phyloP scores from a whole-genome alignment of 2,329 filamentous ascomycete genomes.

The Aspergillus melleus region DNA sequence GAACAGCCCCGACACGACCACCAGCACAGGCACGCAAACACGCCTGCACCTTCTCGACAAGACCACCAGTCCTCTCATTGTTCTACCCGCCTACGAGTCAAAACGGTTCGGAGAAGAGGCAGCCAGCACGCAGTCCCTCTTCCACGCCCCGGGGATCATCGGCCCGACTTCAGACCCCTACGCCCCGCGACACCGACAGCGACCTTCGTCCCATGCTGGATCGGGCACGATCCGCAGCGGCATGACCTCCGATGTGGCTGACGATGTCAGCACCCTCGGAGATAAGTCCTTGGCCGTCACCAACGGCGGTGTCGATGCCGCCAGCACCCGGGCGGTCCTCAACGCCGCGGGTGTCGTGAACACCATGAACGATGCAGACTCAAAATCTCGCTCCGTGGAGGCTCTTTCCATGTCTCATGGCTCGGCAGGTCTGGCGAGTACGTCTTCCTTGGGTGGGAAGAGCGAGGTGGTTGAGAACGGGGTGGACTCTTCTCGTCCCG shows the following conservation, averaged over 20 bases:
- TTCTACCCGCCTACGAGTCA: slow-evolving; percentile 31
- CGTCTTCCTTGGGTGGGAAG: slow-evolving; percentile 3
- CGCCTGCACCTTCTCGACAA: slow-evolving; percentile 13
- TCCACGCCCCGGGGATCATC: slow-evolving; percentile 29
- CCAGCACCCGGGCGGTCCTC: slow-evolving; percentile 32
- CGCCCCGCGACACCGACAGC: slow-evolving; percentile 17
- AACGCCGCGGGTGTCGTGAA: slow-evolving; percentile 30
- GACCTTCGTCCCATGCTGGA: slow-evolving; percentile 24
- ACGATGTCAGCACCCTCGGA: slow-evolving; percentile 31
- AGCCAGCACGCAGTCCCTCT: slow-evolving; percentile 34
- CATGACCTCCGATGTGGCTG: slow-evolving; percentile 26
- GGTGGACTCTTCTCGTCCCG: slow-evolving; percentile 21
- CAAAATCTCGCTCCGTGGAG: slow-evolving; percentile 25
- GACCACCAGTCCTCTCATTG: slow-evolving; percentile 24
- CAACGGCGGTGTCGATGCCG: slow-evolving; percentile 22
- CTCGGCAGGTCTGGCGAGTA: slow-evolving; percentile 14
- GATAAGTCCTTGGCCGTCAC: slow-evolving; percentile 24
- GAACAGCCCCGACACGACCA: neutral
- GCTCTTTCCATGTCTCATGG: slow-evolving; percentile 19
- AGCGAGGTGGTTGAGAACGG: slow-evolving; percentile 5
- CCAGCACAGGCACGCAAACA: neutral
- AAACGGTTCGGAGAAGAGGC: slow-evolving; percentile 29
- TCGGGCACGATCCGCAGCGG: slow-evolving; percentile 31
- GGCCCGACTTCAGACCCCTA: slow-evolving; percentile 23
- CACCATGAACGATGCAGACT: slow-evolving; percentile 17